Base-by-base conservation (phyloP, 805 yeast genomes). In the Yarrowia divulgata region DNA sequence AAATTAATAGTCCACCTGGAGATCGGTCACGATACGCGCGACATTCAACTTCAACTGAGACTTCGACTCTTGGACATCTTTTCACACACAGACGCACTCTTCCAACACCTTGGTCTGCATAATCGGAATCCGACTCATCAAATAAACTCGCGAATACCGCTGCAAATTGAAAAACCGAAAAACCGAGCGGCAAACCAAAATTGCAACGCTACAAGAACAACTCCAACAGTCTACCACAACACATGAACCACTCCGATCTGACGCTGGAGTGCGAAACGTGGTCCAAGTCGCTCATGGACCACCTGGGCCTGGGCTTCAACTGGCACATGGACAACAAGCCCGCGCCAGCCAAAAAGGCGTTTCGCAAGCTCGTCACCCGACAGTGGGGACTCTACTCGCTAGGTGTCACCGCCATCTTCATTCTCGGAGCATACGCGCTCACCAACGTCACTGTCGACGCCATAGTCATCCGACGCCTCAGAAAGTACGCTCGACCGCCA, bases 291-390 rank as follows among this genome's bases (percentile, higher is more conserved):
- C 42, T 60, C 12, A n/a, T 55, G 66, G 68, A 63, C 57, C 55
- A 48, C 57, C 63, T 55, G 19, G 66, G 69, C 9, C 66, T 52
- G 50, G 63, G 64, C 29, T 54, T 55, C 66, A 43, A 43, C 69
- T 54, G 69, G 69, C 42, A 67, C 34, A 67, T 43, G 52, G 49
- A 67, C 69, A 42, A 42, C 52, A 67, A 55, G 52, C 69, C 69
- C 9, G 43, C 52, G 3, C 64, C 69, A 13, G 69, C 50, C 2
- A 43, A 37, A 16, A 67, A 52, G 52, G 66, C 66, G 23, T 43
- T 43, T 18, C 49, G 66, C 45, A 52, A 19, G 35, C 50, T 55
- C 32, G 49, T 54, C 23, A 55, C 66, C 8, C 35, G 49, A 13
- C 69, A 35, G 35, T 67, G 50, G 50, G 64, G 50, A 35, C 34